phyloP scores from a whole-genome alignment of 495 filamentous ascomycete species.

The Aspergillus bertholletiae region DNA sequence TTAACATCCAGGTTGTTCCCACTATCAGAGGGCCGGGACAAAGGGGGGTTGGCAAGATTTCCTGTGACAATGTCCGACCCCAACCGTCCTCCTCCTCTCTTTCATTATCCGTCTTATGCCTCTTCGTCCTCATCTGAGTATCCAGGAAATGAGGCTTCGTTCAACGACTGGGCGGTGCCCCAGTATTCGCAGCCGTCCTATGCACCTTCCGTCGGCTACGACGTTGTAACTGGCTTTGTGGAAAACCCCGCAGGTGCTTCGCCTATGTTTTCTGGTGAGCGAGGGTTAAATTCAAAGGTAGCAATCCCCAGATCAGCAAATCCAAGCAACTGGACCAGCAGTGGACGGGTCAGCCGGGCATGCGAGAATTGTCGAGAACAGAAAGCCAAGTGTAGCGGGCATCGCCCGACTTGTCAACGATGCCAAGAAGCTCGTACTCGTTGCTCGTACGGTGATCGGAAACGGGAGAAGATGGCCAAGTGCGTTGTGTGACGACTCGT shows the following conservation, averaged over 20 bases:
- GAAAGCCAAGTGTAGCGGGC: slow-evolving; percentile 62
- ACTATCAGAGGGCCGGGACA: slow-evolving; percentile 11
- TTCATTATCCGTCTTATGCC: slow-evolving; percentile 13
- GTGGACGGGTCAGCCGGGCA: slow-evolving; percentile 48
- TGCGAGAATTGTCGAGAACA: slow-evolving; percentile 74
- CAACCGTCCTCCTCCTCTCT: slow-evolving; percentile 16
- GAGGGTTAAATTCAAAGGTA: slow-evolving; percentile 30
- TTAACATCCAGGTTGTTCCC: slow-evolving; percentile 1
- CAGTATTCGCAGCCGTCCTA: slow-evolving; percentile 15
- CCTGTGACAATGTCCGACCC: slow-evolving; percentile 28
- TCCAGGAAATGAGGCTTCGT: slow-evolving; percentile 18
- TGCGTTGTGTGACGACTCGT: slow-evolving; percentile 24
- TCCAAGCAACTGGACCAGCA: slow-evolving; percentile 25
- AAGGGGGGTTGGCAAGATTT: slow-evolving; percentile 9
- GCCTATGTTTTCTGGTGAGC: slow-evolving; percentile 13
- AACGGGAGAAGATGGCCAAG: slow-evolving; percentile 56
- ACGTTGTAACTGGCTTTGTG: slow-evolving; percentile 13
- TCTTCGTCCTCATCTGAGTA: slow-evolving; percentile 18
- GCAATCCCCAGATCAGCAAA: slow-evolving; percentile 34
- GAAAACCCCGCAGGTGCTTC: slow-evolving; percentile 13
- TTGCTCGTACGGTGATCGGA: slow-evolving; percentile 57
- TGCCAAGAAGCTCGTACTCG: slow-evolving; percentile 48
- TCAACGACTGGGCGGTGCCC: slow-evolving; percentile 18
- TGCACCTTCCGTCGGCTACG: slow-evolving; percentile 10
- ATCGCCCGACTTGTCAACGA: slow-evolving; percentile 52